Base-by-base conservation (phyloP, 2,329 filamentous ascomycete species). In the Fusarium albosuccineum region DNA sequence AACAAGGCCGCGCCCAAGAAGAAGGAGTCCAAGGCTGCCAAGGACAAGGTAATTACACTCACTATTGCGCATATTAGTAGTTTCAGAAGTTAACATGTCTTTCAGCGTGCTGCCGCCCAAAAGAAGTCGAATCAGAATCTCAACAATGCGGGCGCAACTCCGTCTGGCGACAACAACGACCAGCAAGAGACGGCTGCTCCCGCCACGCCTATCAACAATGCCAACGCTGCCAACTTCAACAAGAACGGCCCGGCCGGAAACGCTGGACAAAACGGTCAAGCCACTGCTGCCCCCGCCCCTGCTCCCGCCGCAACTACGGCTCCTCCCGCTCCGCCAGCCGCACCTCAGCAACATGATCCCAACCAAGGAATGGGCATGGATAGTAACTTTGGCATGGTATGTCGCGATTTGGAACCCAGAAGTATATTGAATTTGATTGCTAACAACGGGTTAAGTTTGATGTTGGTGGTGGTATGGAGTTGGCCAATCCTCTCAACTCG, bases 1-100 rank as follows among this genome's bases (percentile, higher is more conserved):
- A 90, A 89, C 74, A 95, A 95, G 82, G 79, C 90, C 5, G 89
- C 87, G 34, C 91, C 91, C 1, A 94, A 93, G 78, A 95, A 95
- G 86, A 92, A 93, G 82, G 88, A 89, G 33, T 82, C 80, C 6
- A 91, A 90, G 78, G 85, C 82, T 63, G 82, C 86, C 6, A 91
- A 90, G 78, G 83, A 80, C 59, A 92, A 93, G 89, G 91, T 92
- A 86, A 81, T 82, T 73, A 29, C 30, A 40, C 41, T 34, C 30
- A 40, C 41, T 34, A 17, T 16, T 40, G n/a, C n/a, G n/a, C 34
- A 33, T 45, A 3, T 22, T 3, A 4, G 9, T 40, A n/a, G 34
- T 44, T 41, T 26, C 16, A 60, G 17, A 64, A 50, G 57, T 50
- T 72, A 44, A 73, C 60, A 49, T 51, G 30, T 53, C 30, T 26